Evolutionary conservation across 106 monocot genomes (phyloP), one percentile per base, ranked within the genome.

Genomic region (Hemerocallis citrina): DNA sequence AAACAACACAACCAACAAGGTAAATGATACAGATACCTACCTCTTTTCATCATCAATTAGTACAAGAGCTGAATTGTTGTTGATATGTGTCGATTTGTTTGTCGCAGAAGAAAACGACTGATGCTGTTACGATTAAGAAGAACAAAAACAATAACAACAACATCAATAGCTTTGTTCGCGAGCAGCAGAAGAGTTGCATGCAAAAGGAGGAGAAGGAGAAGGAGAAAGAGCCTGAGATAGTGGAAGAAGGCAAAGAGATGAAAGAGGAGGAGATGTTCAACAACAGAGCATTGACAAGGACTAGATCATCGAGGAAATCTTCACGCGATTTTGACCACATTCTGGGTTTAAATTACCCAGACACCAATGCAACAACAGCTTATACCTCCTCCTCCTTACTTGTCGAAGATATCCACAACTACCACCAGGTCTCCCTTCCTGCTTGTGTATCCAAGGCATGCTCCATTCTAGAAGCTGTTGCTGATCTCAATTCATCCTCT

Each of bases 391-490:
- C 83, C 12, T 81, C 83, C 11, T 23, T 82, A 40, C 73, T 95
- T 16, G 70, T 95, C 12, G 89, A 95, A 73, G 94, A 89, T 66
- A 95, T 89, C 69, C 78, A 81, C 12, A 84, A 76, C 39, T 85
- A 93, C 66, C 89, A 93, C 68, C 82, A 89, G 22, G 82, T 88
- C 71, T 74, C 88, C 34, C 81, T 99, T 68, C 98, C 98, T 0
- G 98, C 84, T 8, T 99, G 88, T 41, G 77, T 99, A 29, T 80
- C 98, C 45, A 99, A 99, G 66, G 98, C 98, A 49, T 72, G 79
- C 61, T 88, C 88, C 37, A 99, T 99, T 71, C 77, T 99, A 4
- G 98, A 99, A 47, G 98, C 98, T 0, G 98, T 99, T 3, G 98
- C 98, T 0, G 92, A 85, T 42, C 92, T 99, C 72, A 92, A 92